Evolutionary conservation across 2,329 filamentous ascomycete species (phyloP), one percentile per base, ranked within the genome.

Genomic region (Aspergillus amoenus): DNA sequence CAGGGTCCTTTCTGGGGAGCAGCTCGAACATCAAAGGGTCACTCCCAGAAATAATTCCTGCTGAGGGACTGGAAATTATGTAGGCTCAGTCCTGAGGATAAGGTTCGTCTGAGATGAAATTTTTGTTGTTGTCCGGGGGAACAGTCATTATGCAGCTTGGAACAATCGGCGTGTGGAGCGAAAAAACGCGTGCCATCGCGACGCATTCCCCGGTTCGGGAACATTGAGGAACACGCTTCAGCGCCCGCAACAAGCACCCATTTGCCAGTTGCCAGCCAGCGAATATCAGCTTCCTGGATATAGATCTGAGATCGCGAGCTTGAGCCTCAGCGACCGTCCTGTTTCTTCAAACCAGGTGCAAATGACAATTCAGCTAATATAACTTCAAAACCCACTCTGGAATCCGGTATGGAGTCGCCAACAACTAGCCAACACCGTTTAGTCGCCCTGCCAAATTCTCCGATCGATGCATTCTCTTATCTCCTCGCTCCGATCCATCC

Each of bases 161-260:
- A 24, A 22, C 24, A 45, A 27, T 30, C 34, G 15, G 37, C 37
- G 32, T 32, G 44, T 46, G 55, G 55, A 52, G 45, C 43, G 50
- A 54, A 27, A 48, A 48, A 53, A 57, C 55, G 55, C 55, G 55
- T 57, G 55, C 55, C 49, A 53, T 57, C 49, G 49, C 55, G 47
- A 53, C 41, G 30, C 45, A 57, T 57, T 53, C 50, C 55, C 45
- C 46, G 50, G 50, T 53, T 50, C 50, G 39, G 34, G 22, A 21
- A 42, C 42, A 45, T 47, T 55, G 45, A 13, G 18, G 15, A 15
- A 24, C 42, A 22, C 30, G 43, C 44, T 46, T 17, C 6, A 46
- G n/a, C 40, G 37, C 15, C 24, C 22, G 21, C 24, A 42, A 32
- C 12, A 21, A 8, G 24, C 15, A 32, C 9, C 9, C 27, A 30